Percentiles rank a stretch among this genome's conserved stretches.
Evolutionary conservation across 2,329 filamentous ascomycete genomes (phyloP).

Genomic region (Aulographum hederae): DNA sequence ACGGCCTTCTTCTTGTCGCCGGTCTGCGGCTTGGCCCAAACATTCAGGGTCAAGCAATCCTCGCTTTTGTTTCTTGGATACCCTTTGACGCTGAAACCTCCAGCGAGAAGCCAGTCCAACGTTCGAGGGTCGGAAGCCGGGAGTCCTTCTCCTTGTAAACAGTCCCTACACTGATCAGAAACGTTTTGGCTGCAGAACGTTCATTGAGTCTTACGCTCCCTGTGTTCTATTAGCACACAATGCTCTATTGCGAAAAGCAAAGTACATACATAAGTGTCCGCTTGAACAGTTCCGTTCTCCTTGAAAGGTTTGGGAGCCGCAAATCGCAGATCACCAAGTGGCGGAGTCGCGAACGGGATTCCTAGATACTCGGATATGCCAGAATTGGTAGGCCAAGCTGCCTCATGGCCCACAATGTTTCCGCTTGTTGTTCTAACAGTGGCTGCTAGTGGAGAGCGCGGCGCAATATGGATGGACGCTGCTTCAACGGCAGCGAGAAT

Average conservation of each 20-base stretch:
- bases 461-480: too few species aligned
- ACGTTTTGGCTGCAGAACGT: neutral
- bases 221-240: neutral
- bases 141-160: neutral
- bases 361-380: neutral
- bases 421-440: neutral
- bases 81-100: neutral
- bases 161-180: neutral
- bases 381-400: neutral
- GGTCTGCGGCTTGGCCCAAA: neutral
- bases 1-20: slow-evolving; percentile 1
- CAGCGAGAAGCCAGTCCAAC: neutral
- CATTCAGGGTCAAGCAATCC: neutral
- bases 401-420: neutral
- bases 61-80: neutral
- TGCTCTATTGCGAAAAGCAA: neutral
- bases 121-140: neutral
- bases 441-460: too few species aligned
- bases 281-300: neutral
- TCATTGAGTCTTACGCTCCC: neutral
- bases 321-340: neutral
- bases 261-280: neutral
- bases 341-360: neutral
- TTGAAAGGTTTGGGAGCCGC: neutral
- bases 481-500: too few species aligned